phyloP scores from a whole-genome alignment of 1,284 basidiomycete genomes.

The Meripilus lineatus region DNA sequence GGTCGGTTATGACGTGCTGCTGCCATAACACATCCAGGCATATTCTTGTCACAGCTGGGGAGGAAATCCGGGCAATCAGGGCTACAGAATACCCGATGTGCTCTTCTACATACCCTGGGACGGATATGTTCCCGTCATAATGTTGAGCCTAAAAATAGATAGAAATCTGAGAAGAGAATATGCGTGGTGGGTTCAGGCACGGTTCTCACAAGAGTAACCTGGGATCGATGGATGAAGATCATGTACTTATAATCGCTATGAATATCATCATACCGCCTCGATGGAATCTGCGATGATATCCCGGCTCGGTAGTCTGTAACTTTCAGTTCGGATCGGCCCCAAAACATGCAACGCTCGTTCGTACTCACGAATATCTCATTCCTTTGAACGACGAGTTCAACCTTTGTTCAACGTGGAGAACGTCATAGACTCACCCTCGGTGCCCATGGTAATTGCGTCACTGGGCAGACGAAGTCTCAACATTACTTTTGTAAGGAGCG shows the following conservation, averaged over 20 bases:
- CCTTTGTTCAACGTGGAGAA: background rate
- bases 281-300: conserved; percentile 91
- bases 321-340: background rate
- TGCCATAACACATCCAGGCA: conserved; percentile 88
- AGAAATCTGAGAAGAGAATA: too few species aligned
- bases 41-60: conserved; percentile 80
- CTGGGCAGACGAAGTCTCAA: too few species aligned
- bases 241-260: too few species aligned
- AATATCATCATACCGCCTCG: conserved; percentile 58
- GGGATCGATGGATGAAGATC: conserved; percentile 2
- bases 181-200: too few species aligned
- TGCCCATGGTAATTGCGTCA: conserved; percentile 82
- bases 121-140: conserved; percentile 83
- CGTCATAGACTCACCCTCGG: conserved; percentile 49
- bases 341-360: conserved; percentile 3
- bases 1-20: conserved; percentile 81
- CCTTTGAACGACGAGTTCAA: conserved; percentile 35
- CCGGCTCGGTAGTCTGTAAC: conserved; percentile 72
- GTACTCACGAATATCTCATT: conserved; percentile 74
- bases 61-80: background rate
- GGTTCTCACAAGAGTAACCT: conserved; percentile 49
- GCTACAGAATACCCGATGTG: too few species aligned
- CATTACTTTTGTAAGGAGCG: too few species aligned
- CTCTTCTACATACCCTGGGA: too few species aligned
- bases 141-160: conserved; percentile 84